Conservation (phyloP, 2,329 filamentous ascomycete genomes). For the Aspergillus ibericus region DNA sequence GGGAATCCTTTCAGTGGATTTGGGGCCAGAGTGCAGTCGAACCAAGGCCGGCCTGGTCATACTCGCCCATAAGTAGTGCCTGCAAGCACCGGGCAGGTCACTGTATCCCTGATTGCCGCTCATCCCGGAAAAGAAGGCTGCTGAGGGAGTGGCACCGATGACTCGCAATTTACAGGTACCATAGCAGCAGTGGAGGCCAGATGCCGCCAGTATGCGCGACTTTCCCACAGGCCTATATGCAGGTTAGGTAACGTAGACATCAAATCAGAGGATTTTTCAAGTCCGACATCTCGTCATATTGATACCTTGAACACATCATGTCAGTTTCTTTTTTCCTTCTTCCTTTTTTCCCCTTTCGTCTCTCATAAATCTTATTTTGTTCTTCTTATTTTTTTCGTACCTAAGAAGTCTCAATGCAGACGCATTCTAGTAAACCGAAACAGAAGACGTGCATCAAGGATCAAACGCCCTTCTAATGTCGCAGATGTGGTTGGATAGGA, state of each 20-base stretch:
- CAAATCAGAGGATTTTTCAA: not conserved
- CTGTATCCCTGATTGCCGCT: not conserved
- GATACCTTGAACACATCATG: not conserved
- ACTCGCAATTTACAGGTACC: not conserved
- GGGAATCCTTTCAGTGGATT: not conserved
- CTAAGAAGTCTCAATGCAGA: no score
- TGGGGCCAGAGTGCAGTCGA: not conserved
- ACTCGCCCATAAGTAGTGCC: not conserved
- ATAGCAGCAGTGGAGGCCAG: not conserved
- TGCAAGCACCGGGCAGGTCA: not conserved
- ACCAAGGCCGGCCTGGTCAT: not conserved
- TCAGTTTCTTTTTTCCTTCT: no score
- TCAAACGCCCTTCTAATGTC: not conserved
- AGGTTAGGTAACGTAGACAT: slow-evolving; percentile 1
- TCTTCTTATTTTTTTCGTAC: no score
- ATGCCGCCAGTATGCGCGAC: not conserved
- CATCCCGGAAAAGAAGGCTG: not conserved
- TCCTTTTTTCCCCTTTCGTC: not conserved
- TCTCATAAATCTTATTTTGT: no score
- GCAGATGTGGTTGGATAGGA: not conserved
- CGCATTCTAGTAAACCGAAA: not conserved
- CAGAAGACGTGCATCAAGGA: not conserved
- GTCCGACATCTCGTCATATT: not conserved
- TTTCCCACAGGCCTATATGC: not conserved
- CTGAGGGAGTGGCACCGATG: not conserved